These are phyloP conservation scores for Kazachstania bromeliacearum DNA, from an alignment of 805 yeast genomes.

Conservation along the genomic window DNA sequence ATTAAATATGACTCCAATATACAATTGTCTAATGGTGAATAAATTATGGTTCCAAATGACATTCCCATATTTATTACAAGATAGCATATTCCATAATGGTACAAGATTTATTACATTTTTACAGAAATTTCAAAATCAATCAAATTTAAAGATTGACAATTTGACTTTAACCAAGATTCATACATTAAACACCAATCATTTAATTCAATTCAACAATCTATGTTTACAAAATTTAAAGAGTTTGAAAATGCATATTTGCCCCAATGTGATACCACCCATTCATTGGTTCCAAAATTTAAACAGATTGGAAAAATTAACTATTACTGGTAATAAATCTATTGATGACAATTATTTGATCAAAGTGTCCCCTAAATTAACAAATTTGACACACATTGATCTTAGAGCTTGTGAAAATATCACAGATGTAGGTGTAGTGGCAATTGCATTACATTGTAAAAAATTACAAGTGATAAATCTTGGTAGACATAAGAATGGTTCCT, in stretches of 20 bases:
- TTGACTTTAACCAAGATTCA: constrained; percentile 48
- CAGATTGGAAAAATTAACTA: constrained; percentile 34
- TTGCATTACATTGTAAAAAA: constrained; percentile 51
- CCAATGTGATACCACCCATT: constrained; percentile 50
- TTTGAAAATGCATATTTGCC: constrained; percentile 80
- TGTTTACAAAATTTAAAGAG: constrained; percentile 45
- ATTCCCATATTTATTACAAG: constrained; percentile 43
- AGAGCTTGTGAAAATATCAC: constrained; percentile 76
- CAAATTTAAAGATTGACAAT: constrained; percentile 17
- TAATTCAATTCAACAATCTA: constrained; percentile 1
- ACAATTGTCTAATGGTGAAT: constrained; percentile 61
- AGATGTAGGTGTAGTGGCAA: constrained; percentile 63
- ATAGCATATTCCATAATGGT: constrained; percentile 45
- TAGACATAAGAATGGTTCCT: constrained; percentile 57
- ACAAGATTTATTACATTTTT: constrained; percentile 37
- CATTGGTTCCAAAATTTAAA: constrained; percentile 35
- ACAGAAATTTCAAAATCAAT: constrained; percentile 1
- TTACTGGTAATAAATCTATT: constrained; percentile 63
- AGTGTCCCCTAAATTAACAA: constrained; percentile 48
- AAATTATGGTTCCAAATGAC: constrained; percentile 54
- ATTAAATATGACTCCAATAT: no score
- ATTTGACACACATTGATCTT: constrained; percentile 57
- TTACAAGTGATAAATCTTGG: constrained; percentile 67
- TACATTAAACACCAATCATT: constrained; percentile 41
- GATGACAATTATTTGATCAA: constrained; percentile 49